phyloP scores from a whole-genome alignment of 2,329 filamentous ascomycete genomes.

The Fusarium euwallaceae region DNA sequence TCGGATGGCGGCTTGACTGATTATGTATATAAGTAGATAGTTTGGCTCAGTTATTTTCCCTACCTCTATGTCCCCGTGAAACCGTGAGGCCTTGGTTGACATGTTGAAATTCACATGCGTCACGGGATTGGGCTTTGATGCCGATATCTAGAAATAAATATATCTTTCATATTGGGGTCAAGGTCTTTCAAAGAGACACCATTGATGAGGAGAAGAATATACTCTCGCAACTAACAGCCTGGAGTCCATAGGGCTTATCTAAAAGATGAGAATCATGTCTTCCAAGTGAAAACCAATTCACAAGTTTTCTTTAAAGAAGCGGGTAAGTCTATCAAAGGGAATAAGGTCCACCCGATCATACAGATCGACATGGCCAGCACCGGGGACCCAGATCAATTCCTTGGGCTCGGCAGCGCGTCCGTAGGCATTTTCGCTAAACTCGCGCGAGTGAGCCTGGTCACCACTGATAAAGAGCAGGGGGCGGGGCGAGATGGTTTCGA shows the following conservation, averaged over 20 bases:
- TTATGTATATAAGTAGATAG: too few relatives aligned
- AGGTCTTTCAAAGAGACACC: neutral
- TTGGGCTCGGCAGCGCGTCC: constrained; percentile 50
- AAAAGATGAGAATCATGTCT: neutral
- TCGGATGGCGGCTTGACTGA: too few relatives aligned
- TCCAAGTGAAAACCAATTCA: neutral
- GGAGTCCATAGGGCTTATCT: neutral
- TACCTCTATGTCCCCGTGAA: too few relatives aligned
- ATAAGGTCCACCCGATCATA: constrained; percentile 54
- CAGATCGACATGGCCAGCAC: constrained; percentile 52
- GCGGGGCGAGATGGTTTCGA: constrained; percentile 48
- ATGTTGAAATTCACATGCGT: neutral
- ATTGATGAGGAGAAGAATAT: neutral
- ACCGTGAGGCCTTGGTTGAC: too few relatives aligned
- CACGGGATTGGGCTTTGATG: neutral
- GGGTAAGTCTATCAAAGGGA: constrained; percentile 45
- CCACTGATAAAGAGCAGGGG: constrained; percentile 47
- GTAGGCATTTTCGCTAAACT: constrained; percentile 48
- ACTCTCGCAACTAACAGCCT: neutral
- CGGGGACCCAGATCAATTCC: constrained; percentile 50
- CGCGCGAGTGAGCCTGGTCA: constrained; percentile 45
- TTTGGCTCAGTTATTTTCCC: too few relatives aligned
- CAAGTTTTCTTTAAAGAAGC: neutral
- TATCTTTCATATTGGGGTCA: neutral
- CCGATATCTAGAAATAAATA: neutral